Base-by-base conservation (phyloP, 768 basidiomycete species). In the Kwoniella shandongensis region DNA sequence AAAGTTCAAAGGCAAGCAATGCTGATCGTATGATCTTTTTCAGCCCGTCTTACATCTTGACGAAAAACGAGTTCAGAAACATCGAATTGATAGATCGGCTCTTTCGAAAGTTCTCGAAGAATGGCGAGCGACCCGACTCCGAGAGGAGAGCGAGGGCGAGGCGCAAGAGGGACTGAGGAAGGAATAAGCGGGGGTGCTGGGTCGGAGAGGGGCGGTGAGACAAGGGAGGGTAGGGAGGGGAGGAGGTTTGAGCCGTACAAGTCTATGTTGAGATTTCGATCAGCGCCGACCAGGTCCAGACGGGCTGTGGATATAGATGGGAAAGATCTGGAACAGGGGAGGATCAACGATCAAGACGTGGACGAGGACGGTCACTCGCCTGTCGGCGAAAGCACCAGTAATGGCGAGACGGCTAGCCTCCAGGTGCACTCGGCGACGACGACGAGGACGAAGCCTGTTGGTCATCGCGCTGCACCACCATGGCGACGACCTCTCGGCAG, bases 31-130 rank as follows among this genome's bases (percentile, higher is more conserved):
- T 25, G 15, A 18, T 32, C 30, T 13, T 13, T 32, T 32, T 18
- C 49, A 76, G 75, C 75, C 75, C n/a, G 68, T 76, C 12, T 62
- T 76, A 12, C 75, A 76, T 45, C 51, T 74, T 2, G 69, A 65
- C 25, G 70, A 62, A 3, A 45, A 64, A 30, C 59, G 66, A 20
- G 55, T 76, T 12, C 69, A 71, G 54, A 74, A 74, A 63, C 75
- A 76, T 57, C 57, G 73, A 6, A 66, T 76, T 5, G 62, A 76
- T 51, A 29, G 49, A 18, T 42, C 51, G 3, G 61, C 59, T 29
- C 57, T 76, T 39, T 56, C 55, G 41, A 57, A 55, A 26, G 29
- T 54, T 18, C 36, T 75, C 20, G 74, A 73, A 51, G 61, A 46
- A 63, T 75, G 70, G 70, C 47, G 47, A 47, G 23, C 18, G 58